A percentile compares a stretch with the other conserved stretches of the same genome.
These are phyloP conservation scores for Lithospermum erythrorhizon DNA, from an alignment of 257 asterid genomes.

Conservation along the genomic window DNA sequence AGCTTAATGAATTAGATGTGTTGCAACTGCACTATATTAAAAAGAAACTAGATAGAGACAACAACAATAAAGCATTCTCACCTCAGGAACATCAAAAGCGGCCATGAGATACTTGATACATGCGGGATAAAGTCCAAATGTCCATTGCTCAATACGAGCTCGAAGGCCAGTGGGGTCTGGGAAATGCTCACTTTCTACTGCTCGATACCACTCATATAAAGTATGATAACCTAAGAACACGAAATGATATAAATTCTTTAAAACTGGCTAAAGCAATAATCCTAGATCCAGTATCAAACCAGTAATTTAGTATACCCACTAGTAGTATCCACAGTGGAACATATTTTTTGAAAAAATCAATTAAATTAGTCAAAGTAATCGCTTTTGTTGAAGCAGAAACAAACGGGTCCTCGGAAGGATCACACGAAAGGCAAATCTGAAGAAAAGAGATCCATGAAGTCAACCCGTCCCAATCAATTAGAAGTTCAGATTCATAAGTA, in stretches of 20 bases:
- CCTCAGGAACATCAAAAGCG: constrained; percentile 95
- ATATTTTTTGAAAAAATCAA: too few species aligned
- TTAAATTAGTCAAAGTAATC: too few species aligned
- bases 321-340: too few species aligned
- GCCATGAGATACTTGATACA: constrained; percentile 97
- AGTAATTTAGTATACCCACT: too few species aligned
- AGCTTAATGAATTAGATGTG: constrained; percentile 1
- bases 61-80: constrained; percentile 12
- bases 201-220: constrained; percentile 79
- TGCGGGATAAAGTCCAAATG: constrained; percentile 95
- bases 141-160: constrained; percentile 90
- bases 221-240: constrained; percentile 75
- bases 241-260: neutral
- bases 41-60: neutral
- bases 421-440: too few species aligned
- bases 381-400: too few species aligned
- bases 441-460: too few species aligned
- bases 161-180: constrained; percentile 98
- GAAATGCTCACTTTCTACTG: constrained; percentile 88
- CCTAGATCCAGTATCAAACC: neutral
- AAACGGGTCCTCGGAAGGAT: too few species aligned
- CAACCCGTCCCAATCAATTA: too few species aligned
- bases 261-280: neutral
- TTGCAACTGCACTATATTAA: neutral
- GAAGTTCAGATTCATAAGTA: too few species aligned